Evolutionary conservation across 1,284 basidiomycete genomes (phyloP).

Genomic region (Phenoliferia sp.): DNA sequence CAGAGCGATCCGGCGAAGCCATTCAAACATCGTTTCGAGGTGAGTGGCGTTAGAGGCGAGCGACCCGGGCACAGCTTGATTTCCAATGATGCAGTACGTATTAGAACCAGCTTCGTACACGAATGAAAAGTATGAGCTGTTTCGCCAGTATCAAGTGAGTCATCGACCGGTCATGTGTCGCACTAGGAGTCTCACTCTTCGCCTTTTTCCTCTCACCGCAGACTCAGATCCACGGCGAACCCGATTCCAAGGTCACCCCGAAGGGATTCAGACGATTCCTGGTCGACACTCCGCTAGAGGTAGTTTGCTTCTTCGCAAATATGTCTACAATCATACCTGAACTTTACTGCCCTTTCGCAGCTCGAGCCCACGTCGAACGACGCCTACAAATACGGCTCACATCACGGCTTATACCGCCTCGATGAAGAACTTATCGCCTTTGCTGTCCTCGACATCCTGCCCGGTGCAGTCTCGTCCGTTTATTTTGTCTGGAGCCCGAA

Average conservation of each 20-base stretch:
- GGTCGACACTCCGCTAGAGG: constrained; percentile 68
- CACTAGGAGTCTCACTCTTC: neutral
- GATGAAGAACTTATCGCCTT: constrained; percentile 79
- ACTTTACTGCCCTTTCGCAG: neutral
- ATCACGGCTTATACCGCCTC: constrained; percentile 59
- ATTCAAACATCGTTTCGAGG: constrained; percentile 30
- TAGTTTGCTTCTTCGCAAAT: constrained; percentile 41
- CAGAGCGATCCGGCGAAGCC: constrained; percentile 3
- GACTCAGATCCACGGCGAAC: constrained; percentile 66
- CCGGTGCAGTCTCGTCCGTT: constrained; percentile 83
- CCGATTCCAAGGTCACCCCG: constrained; percentile 48
- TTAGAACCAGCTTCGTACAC: constrained; percentile 57
- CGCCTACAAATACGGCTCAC: constrained; percentile 29
- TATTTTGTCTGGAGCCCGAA: constrained; percentile 89
- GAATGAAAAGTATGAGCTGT: constrained; percentile 73
- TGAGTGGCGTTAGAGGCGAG: constrained; percentile 5
- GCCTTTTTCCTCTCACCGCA: constrained; percentile 50
- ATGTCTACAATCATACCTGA: neutral
- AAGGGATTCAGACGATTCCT: constrained; percentile 66
- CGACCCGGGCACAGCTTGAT: too few relatives aligned
- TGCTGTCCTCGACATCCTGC: constrained; percentile 86
- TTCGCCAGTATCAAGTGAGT: constrained; percentile 42
- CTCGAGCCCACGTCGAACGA: constrained; percentile 18
- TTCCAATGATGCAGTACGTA: constrained; percentile 11
- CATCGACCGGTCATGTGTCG: neutral